Conservation (phyloP, 305 asterid genomes). For the Fraxinus platypoda region DNA sequence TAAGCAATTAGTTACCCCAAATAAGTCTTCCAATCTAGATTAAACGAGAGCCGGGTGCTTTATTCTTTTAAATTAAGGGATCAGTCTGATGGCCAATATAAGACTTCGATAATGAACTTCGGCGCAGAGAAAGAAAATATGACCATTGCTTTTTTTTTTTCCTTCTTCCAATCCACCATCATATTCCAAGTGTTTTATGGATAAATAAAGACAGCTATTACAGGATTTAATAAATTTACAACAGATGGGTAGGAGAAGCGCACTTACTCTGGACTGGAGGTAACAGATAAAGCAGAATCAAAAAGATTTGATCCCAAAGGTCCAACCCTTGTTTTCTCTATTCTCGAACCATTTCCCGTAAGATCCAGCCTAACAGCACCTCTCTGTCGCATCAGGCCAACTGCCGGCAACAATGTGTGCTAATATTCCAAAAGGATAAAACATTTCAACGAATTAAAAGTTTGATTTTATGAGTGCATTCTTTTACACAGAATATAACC, state of each 20-base stretch:
- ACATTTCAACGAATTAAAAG: background rate
- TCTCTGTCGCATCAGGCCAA: conserved; percentile 53
- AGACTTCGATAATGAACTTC: background rate
- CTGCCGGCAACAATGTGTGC: conserved; percentile 47
- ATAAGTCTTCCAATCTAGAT: background rate
- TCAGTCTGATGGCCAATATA: background rate
- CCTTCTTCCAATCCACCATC: background rate
- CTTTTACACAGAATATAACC: background rate
- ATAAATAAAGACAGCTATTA: conserved; percentile 6
- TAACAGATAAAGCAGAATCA: conserved; percentile 86
- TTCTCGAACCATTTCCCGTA: conserved; percentile 49
- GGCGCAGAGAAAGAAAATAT: background rate
- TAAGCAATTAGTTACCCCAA: background rate
- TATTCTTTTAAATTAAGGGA: background rate
- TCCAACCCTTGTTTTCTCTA: conserved; percentile 83
- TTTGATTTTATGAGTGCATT: background rate
- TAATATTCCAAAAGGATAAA: conserved; percentile 10
- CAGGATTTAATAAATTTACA: background rate
- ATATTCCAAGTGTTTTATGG: background rate
- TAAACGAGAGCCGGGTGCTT: background rate
- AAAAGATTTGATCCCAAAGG: conserved; percentile 86
- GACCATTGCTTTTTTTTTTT: background rate
- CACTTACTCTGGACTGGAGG: conserved; percentile 91
- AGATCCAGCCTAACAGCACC: conserved; percentile 69
- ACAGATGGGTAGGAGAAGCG: conserved; percentile 63